A percentile compares a stretch with the other conserved stretches of the same genome.
These are phyloP conservation scores for Zalerion maritima DNA, from an alignment of 495 filamentous ascomycete genomes.

Conservation along the genomic window DNA sequence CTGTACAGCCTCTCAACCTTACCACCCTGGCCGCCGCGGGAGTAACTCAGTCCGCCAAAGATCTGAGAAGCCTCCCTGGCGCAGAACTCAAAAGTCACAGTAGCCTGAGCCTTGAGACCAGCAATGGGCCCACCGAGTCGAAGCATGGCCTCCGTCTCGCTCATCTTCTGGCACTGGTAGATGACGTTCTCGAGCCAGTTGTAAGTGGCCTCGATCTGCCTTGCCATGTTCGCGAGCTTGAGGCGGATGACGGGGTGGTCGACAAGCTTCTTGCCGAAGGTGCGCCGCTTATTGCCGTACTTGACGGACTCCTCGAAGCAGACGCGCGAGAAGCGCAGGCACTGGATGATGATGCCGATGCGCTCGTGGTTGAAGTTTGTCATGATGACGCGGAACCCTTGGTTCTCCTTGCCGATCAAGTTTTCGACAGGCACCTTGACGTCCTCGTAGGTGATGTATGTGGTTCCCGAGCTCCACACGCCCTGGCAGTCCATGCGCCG, in stretches of 20 bases:
- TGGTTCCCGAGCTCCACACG: slow-evolving; percentile 87
- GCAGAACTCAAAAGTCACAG: slow-evolving; percentile 91
- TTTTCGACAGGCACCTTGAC: slow-evolving; percentile 98
- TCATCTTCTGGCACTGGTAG: slow-evolving; percentile 86
- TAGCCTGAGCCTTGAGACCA: slow-evolving; percentile 82
- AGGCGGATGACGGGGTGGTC: slow-evolving; percentile 95
- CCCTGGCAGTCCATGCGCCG: slow-evolving; percentile 97
- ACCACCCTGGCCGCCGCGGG: slow-evolving; percentile 81
- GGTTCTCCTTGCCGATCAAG: slow-evolving; percentile 92
- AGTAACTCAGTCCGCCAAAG: slow-evolving; percentile 90
- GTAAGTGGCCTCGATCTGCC: slow-evolving; percentile 91
- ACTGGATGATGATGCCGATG: slow-evolving; percentile 97
- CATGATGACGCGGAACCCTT: slow-evolving; percentile 97
- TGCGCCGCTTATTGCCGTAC: slow-evolving; percentile 90
- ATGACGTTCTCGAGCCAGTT: slow-evolving; percentile 96
- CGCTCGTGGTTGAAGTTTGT: slow-evolving; percentile 99
- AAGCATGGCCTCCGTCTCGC: slow-evolving; percentile 88
- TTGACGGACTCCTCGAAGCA: slow-evolving; percentile 94
- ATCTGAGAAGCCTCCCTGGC: slow-evolving; percentile 94
- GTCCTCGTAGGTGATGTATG: slow-evolving; percentile 95
- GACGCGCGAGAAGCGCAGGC: slow-evolving; percentile 84
- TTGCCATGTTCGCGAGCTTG: slow-evolving; percentile 95
- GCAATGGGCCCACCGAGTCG: slow-evolving; percentile 92
- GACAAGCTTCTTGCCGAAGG: slow-evolving; percentile 90
- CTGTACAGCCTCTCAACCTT: slow-evolving; percentile 94